Conservation (phyloP, 495 filamentous ascomycete genomes). For the Penicillium angulare region DNA sequence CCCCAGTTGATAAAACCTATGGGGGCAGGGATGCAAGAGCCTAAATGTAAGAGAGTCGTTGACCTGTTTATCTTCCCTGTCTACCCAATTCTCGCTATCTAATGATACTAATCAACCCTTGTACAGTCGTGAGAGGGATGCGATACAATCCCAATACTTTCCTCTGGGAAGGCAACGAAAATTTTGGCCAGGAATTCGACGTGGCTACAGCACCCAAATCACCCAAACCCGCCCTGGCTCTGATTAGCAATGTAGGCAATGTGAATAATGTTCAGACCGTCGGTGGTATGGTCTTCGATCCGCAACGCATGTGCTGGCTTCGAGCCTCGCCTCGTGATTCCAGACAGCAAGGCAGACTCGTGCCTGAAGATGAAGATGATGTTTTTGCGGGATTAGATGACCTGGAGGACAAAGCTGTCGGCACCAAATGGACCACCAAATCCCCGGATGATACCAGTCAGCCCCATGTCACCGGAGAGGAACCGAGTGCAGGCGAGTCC, state of each 20-base stretch:
- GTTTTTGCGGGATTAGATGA: slow-evolving; percentile 77
- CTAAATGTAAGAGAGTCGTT: slow-evolving; percentile 59
- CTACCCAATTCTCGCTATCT: background rate
- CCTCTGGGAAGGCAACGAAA: slow-evolving; percentile 96
- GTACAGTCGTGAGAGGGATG: slow-evolving; percentile 85
- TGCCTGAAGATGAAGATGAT: slow-evolving; percentile 60
- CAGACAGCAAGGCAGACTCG: slow-evolving; percentile 23
- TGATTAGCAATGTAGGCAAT: slow-evolving; percentile 83
- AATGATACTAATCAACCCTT: slow-evolving; percentile 6
- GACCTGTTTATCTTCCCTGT: slow-evolving; percentile 8
- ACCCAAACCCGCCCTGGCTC: slow-evolving; percentile 75
- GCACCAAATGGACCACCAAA: slow-evolving; percentile 27
- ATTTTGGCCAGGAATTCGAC: slow-evolving; percentile 74
- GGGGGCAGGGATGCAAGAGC: slow-evolving; percentile 56
- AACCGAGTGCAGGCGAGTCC: slow-evolving; percentile 50
- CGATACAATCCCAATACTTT: slow-evolving; percentile 82
- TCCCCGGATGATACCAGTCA: too few relatives aligned
- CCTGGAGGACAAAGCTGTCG: slow-evolving; percentile 55
- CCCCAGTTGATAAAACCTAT: slow-evolving; percentile 73
- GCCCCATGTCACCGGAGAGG: slow-evolving; percentile 45
- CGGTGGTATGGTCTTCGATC: slow-evolving; percentile 96
- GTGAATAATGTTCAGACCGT: slow-evolving; percentile 81
- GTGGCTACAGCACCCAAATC: slow-evolving; percentile 39
- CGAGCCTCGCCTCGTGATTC: slow-evolving; percentile 56
- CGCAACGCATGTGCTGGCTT: slow-evolving; percentile 92